Conservation (phyloP, 2,329 filamentous ascomycete species). For the Zymoseptoria ardabiliae region DNA sequence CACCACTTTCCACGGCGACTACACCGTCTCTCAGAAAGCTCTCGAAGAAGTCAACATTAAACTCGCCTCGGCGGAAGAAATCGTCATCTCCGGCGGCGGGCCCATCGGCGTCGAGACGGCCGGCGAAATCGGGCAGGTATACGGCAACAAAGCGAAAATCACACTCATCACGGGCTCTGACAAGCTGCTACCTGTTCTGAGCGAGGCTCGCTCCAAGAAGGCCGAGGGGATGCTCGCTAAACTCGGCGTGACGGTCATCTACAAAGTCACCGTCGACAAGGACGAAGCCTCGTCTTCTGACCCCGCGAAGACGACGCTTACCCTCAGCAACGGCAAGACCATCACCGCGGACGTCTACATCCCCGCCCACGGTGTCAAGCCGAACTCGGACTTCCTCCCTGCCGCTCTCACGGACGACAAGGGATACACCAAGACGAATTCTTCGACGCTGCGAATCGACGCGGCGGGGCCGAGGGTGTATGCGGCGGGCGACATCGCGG, state of each 20-base stretch:
- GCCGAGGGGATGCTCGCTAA: conserved; percentile 42
- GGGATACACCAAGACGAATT: conserved; percentile 45
- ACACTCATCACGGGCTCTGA: conserved; percentile 38
- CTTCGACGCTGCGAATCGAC: conserved; percentile 39
- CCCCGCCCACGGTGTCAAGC: conserved; percentile 44
- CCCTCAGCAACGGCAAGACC: conserved; percentile 40
- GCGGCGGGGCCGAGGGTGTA: conserved; percentile 41
- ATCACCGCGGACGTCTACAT: conserved; percentile 47
- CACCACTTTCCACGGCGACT: conserved; percentile 37
- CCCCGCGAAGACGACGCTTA: conserved; percentile 32
- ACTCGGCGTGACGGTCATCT: conserved; percentile 37
- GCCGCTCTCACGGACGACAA: conserved; percentile 34
- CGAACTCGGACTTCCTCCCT: conserved; percentile 49
- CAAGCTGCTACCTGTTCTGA: conserved; percentile 37
- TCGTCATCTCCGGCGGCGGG: conserved; percentile 33
- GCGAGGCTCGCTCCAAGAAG: conserved; percentile 32
- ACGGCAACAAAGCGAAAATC: conserved; percentile 36
- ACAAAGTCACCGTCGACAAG: conserved; percentile 21
- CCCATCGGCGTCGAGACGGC: conserved; percentile 34
- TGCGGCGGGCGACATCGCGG: conserved; percentile 41
- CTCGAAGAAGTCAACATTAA: conserved; percentile 27
- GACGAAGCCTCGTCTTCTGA: conserved; percentile 30
- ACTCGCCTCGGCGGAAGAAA: conserved; percentile 29
- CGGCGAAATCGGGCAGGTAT: conserved; percentile 29
- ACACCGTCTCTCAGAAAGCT: conserved; percentile 25